Evolutionary conservation across 805 yeast species (phyloP).

Genomic region (Kluyveromyces aestuarii): DNA sequence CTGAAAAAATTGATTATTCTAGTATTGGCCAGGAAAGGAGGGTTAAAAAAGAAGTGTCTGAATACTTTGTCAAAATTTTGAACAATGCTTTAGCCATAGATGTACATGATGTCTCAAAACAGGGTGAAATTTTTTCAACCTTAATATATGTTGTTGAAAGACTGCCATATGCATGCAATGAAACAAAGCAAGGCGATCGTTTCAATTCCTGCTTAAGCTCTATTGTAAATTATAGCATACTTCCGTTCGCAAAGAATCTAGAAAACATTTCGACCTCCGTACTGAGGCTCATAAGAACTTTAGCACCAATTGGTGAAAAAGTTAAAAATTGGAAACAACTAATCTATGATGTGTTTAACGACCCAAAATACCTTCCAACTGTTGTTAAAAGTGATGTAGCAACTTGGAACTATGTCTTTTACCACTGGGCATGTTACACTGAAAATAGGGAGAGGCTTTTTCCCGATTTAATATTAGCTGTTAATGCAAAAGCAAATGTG

Average conservation of each 20-base stretch:
- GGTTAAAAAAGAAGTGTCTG: conserved; percentile 46
- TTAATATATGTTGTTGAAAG: conserved; percentile 12
- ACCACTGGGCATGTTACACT: conserved; percentile 46
- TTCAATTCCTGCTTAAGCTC: conserved; percentile 39
- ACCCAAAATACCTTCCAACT: conserved; percentile 25
- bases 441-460: conserved; percentile 47
- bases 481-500: conserved; percentile 33
- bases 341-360: conserved; percentile 58
- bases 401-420: conserved; percentile 48
- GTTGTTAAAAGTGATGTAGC: conserved; percentile 9
- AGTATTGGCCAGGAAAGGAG: conserved; percentile 56
- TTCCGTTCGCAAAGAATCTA: conserved; percentile 38
- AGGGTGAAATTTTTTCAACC: conserved; percentile 6
- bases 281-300: conserved; percentile 35
- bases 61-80: conserved; percentile 32
- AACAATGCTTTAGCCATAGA: conserved; percentile 23
- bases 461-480: conserved; percentile 18
- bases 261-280: conserved; percentile 33
- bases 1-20: conserved; percentile 46
- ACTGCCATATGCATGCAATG: conserved; percentile 17
- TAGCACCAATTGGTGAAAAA: conserved; percentile 24
- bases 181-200: conserved; percentile 40
- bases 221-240: conserved; percentile 43
- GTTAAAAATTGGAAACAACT: conserved; percentile 54
- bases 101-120: conserved; percentile 11